Conservation (phyloP, 1,284 basidiomycete genomes). For the Mycocalia duriaeana region DNA sequence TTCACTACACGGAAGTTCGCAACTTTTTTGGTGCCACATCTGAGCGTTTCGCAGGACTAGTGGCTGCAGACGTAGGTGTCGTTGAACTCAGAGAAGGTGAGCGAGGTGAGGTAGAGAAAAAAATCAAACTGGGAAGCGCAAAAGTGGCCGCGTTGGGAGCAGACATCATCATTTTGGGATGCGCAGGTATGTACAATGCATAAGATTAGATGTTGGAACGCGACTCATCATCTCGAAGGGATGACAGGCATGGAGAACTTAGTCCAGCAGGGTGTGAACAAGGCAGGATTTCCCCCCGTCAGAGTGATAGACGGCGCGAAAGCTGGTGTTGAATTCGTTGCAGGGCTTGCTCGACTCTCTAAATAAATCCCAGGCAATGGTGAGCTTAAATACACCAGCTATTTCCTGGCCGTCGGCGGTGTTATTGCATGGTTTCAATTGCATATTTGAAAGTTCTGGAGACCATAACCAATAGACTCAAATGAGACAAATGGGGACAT, state of each 20-base stretch:
- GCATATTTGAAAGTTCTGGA: no score
- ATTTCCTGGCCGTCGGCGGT: no score
- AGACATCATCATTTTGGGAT: constrained; percentile 31
- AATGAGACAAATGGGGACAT: no score
- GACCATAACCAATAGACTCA: no score
- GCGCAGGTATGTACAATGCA: constrained; percentile 21
- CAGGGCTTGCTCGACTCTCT: constrained; percentile 23
- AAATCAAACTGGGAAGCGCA: constrained; percentile 22
- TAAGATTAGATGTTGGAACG: no score
- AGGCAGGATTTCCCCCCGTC: constrained; percentile 20
- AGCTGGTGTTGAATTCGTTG: constrained; percentile 29
- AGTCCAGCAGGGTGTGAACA: constrained; percentile 23
- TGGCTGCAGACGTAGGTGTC: constrained; percentile 25
- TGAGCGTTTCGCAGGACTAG: constrained; percentile 27
- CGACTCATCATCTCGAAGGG: no score
- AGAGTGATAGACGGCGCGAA: constrained; percentile 31
- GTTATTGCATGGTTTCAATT: no score
- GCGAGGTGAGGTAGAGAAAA: constrained; percentile 19
- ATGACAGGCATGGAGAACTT: constrained; percentile 33
- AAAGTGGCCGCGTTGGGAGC: constrained; percentile 23
- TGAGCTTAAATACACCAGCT: no score
- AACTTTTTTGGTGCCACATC: constrained; percentile 27
- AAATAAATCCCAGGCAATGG: neutral
- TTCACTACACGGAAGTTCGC: constrained; percentile 26
- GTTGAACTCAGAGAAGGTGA: constrained; percentile 29